Evolutionary conservation across 331 rosid species (phyloP).

Genomic region (Quercus lobata): DNA sequence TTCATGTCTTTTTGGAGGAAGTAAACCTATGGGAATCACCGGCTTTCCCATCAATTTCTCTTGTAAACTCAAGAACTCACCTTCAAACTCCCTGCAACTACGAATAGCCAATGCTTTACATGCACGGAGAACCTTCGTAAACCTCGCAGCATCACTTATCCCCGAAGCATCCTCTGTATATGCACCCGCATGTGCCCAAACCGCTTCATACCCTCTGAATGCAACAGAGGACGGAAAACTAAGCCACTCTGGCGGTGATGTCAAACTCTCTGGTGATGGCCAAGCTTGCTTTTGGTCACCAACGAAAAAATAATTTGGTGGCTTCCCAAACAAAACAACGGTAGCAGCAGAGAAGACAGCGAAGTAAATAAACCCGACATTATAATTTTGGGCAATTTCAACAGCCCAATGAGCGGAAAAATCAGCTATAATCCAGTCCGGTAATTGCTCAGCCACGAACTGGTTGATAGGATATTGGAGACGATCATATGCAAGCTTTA

Average conservation of each 20-base stretch:
- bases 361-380: slow-evolving; percentile 15
- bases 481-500: slow-evolving; percentile 21
- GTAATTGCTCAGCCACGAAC: too few species aligned
- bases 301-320: too few species aligned
- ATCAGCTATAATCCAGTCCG: background rate
- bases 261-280: too few species aligned
- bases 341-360: slow-evolving; percentile 7
- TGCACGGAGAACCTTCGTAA: background rate
- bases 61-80: slow-evolving; percentile 24
- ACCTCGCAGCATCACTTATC: background rate
- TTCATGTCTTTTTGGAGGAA: slow-evolving; percentile 17
- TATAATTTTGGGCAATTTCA: too few species aligned
- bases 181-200: background rate
- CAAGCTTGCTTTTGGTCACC: too few species aligned
- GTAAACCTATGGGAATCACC: slow-evolving; percentile 38
- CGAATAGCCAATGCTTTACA: slow-evolving; percentile 21
- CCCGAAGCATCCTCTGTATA: background rate
- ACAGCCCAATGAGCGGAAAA: too few species aligned
- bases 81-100: slow-evolving; percentile 35
- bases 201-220: too few species aligned
- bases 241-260: too few species aligned
- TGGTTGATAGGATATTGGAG: background rate
- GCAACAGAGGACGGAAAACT: too few species aligned
- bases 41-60: slow-evolving; percentile 14
- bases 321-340: background rate